Evolutionary conservation across 2,329 filamentous ascomycete genomes (phyloP).

Genomic region (Clonostachys chloroleuca): DNA sequence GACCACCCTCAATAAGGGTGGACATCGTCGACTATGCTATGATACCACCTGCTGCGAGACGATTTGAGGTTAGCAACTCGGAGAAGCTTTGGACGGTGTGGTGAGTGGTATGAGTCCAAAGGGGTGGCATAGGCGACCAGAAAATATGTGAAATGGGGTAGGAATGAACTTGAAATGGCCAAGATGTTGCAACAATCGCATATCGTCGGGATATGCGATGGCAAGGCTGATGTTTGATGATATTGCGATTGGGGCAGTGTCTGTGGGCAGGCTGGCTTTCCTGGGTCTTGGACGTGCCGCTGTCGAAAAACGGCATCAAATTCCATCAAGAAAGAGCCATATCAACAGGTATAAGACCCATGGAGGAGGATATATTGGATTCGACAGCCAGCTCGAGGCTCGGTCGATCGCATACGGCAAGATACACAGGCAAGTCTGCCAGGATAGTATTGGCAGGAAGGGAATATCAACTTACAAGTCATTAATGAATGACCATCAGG

Average conservation of each 20-base stretch:
- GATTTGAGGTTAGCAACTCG: constrained; percentile 24
- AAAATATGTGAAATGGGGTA: constrained; percentile 10
- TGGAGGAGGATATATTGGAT: constrained; percentile 26
- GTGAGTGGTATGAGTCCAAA: constrained; percentile 1
- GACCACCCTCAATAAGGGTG: constrained; percentile 55
- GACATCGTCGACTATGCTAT: constrained; percentile 41
- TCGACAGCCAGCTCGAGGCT: constrained; percentile 19
- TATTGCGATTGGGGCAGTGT: constrained; percentile 35
- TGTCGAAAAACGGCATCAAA: constrained; percentile 22
- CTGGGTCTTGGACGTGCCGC: constrained; percentile 17
- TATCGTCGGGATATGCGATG: constrained; percentile 34
- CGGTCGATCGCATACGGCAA: constrained; percentile 29
- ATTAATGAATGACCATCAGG: constrained; percentile 38
- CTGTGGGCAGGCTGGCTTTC: constrained; percentile 10
- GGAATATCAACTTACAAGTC: constrained; percentile 40
- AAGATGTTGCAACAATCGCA: constrained; percentile 36
- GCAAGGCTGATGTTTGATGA: constrained; percentile 40
- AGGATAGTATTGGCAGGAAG: constrained; percentile 14
- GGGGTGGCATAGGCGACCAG: constrained; percentile 18
- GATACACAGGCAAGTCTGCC: constrained; percentile 19
- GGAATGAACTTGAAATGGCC: constrained; percentile 13
- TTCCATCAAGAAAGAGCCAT: constrained; percentile 24
- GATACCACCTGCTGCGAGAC: no score
- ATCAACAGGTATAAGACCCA: constrained; percentile 13
- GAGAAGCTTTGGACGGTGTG: not conserved